Base-by-base conservation (phyloP, 352 stramenopile species). In the Phytophthora pluvialis region DNA sequence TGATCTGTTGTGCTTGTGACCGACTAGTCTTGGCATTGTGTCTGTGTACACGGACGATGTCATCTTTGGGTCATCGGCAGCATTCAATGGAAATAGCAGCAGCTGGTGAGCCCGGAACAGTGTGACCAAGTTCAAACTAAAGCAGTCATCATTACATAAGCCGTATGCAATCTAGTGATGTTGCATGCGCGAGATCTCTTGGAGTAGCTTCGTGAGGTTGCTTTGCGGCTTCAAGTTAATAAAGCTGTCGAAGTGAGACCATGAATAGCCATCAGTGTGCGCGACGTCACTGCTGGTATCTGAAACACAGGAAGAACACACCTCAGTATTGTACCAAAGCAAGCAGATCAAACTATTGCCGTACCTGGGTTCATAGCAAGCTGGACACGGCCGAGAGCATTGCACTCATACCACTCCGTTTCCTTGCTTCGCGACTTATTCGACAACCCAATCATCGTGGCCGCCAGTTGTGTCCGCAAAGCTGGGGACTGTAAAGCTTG, bases 371-470 rank as follows among this genome's bases (percentile, higher is more conserved):
- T 82, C 67, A 90, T 83, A 5, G 70, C 74, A 36, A 85, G 73
- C 28, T 91, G 58, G 3, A 87, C 50, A 18, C 84, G 81, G 4
- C 84, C 84, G 9, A 90, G 63, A 13, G 82, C 75, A 57, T 93
- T 93, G 60, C 78, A 91, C 46, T 89, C 83, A 47, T 90, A 90
- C 87, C 87, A 95, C 52, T 92, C 83, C 18, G 80, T 74, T 51
- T 95, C 85, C 49, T 80, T 95, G 60, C 75, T 90, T 33, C 87
- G 77, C 10, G 85, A 86, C 40, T 90, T 88, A 56, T 88, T 92
- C 2, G 78, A 91, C 28, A 92, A 60, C 3, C 87, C 87, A 48
- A 95, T 80, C 40, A 90, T 72, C 1, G 83, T 89, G 15, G 78
- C 82, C 12, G 83, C 81, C 18, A 95, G 33, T 36, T 78, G 74